Evolutionary conservation across 192 early-diverging fungal genomes (phyloP).

Genomic region (Linderina pennispora): DNA sequence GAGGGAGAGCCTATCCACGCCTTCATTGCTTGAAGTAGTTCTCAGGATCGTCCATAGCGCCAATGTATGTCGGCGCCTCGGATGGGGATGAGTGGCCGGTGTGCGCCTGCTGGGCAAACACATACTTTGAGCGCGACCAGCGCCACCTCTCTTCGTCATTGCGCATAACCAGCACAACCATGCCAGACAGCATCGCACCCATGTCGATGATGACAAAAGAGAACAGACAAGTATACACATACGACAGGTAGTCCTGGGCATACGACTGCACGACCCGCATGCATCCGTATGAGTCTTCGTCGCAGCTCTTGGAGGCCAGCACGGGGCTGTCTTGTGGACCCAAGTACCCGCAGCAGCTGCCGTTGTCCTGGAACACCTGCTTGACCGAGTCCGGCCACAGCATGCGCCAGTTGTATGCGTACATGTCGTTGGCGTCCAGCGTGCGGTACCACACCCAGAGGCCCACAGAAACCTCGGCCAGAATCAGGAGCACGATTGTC

Average conservation of each 20-base stretch:
- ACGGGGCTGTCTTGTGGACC: slow-evolving; percentile 24
- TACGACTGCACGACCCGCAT: slow-evolving; percentile 31
- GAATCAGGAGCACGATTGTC: slow-evolving; percentile 7
- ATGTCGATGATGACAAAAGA: slow-evolving; percentile 34
- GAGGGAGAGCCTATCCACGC: no score
- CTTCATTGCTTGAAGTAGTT: no score
- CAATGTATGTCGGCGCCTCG: no score
- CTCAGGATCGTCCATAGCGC: no score
- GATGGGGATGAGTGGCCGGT: no score
- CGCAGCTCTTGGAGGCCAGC: slow-evolving; percentile 9
- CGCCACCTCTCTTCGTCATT: slow-evolving; percentile 41
- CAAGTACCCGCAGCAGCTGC: slow-evolving; percentile 32
- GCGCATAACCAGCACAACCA: slow-evolving; percentile 29
- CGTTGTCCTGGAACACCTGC: slow-evolving; percentile 20
- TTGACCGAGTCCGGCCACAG: slow-evolving; percentile 26
- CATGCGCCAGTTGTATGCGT: slow-evolving; percentile 36
- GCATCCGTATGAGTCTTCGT: slow-evolving; percentile 17
- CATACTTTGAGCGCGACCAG: slow-evolving; percentile 35
- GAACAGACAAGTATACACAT: slow-evolving; percentile 35
- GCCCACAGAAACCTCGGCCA: slow-evolving; percentile 21
- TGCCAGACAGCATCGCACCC: slow-evolving; percentile 20
- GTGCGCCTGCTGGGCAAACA: no score
- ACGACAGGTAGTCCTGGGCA: slow-evolving; percentile 15
- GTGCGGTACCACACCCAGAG: slow-evolving; percentile 41
- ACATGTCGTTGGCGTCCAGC: slow-evolving; percentile 22